Conservation (phyloP, 2,329 filamentous ascomycete genomes). For the Calonectria pauciramosa region DNA sequence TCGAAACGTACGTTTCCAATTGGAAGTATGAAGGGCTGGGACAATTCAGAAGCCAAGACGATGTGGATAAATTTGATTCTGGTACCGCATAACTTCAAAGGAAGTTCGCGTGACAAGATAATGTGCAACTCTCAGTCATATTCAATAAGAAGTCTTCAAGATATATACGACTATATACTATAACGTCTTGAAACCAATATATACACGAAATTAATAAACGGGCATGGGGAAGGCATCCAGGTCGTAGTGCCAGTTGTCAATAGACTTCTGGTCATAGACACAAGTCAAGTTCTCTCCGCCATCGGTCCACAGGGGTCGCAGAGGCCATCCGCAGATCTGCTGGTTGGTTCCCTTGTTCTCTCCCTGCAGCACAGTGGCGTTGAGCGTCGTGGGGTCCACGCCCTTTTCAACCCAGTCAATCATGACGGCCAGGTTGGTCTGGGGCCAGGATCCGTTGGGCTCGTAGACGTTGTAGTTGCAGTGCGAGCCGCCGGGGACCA, state of each 20-base stretch:
- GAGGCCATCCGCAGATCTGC: background rate
- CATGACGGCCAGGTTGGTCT: slow-evolving; percentile 11
- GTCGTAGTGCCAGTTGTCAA: slow-evolving; percentile 4
- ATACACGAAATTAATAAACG: background rate
- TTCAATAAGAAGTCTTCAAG: background rate
- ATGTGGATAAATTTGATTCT: background rate
- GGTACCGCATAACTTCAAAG: background rate
- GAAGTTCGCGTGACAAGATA: background rate
- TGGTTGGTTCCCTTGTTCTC: background rate
- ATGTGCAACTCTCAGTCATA: background rate
- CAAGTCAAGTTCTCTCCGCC: background rate
- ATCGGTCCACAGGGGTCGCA: background rate
- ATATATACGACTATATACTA: background rate
- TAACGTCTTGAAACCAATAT: background rate
- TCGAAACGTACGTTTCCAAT: background rate
- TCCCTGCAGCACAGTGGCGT: background rate
- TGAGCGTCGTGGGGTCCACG: background rate
- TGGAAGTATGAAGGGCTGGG: background rate
- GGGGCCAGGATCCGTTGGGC: slow-evolving; percentile 6
- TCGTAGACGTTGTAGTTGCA: slow-evolving; percentile 12
- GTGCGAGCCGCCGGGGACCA: slow-evolving; percentile 7
- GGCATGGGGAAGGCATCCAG: background rate
- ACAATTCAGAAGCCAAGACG: background rate
- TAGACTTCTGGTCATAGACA: slow-evolving; percentile 2
- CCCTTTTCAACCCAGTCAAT: slow-evolving; percentile 6